These are phyloP conservation scores for Debaryomyces robertsiae DNA, from an alignment of 1,139 yeast genomes.

Conservation along the genomic window DNA sequence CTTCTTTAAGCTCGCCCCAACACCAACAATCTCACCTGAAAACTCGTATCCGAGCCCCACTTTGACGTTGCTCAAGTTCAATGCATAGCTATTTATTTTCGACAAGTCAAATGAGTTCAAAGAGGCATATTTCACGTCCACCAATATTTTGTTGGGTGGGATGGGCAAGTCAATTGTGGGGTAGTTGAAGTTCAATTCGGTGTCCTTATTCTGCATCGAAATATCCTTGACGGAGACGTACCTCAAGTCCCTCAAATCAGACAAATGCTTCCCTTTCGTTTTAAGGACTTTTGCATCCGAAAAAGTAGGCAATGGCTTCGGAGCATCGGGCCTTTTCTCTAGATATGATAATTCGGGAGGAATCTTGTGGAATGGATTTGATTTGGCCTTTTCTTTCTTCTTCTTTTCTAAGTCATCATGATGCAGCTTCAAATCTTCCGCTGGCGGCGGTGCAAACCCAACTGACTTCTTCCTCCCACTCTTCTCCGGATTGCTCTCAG, in stretches of 20 bases:
- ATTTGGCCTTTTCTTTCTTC: slow-evolving; percentile 28
- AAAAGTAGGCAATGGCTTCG: slow-evolving; percentile 20
- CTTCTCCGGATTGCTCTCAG: neutral
- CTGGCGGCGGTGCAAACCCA: slow-evolving; percentile 47
- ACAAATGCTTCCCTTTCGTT: neutral
- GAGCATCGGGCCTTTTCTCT: slow-evolving; percentile 28
- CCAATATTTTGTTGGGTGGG: slow-evolving; percentile 33
- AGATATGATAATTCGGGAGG: slow-evolving; percentile 49
- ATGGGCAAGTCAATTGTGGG: slow-evolving; percentile 42
- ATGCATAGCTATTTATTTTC: slow-evolving; percentile 39
- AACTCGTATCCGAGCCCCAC: slow-evolving; percentile 49
- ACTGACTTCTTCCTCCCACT: slow-evolving; percentile 32
- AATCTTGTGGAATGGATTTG: slow-evolving; percentile 43
- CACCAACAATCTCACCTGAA: slow-evolving; percentile 36
- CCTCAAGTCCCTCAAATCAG: slow-evolving; percentile 33
- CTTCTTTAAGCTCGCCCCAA: slow-evolving; percentile 31
- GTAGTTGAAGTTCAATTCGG: slow-evolving; percentile 46
- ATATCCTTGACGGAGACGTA: slow-evolving; percentile 43
- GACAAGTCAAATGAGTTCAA: slow-evolving; percentile 43
- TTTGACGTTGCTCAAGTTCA: slow-evolving; percentile 40
- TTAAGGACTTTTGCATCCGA: neutral
- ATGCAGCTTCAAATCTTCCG: slow-evolving; percentile 39
- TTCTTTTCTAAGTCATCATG: slow-evolving; percentile 30
- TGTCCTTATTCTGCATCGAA: slow-evolving; percentile 44
- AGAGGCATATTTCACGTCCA: slow-evolving; percentile 41